These are phyloP conservation scores for Saturnispora zaruensis DNA, from an alignment of 805 yeast genomes.

Conservation along the genomic window DNA sequence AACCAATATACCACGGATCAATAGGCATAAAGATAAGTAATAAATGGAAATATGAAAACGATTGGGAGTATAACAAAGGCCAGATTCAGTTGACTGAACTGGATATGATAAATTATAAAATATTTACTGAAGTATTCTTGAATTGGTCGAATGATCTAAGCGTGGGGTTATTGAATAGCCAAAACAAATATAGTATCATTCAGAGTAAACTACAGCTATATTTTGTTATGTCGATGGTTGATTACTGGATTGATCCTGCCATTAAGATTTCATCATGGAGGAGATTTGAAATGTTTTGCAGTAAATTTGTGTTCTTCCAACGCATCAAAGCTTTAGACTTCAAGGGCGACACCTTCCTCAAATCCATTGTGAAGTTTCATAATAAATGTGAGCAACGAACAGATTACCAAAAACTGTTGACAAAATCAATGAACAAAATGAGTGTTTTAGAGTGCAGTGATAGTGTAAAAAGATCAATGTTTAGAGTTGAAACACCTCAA, in stretches of 20 bases:
- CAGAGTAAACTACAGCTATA: neutral
- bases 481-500: conserved; percentile 1
- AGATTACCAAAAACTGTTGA: neutral
- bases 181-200: neutral
- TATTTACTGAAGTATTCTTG: neutral
- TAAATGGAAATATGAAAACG: neutral
- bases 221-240: neutral
- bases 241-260: neutral
- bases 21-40: neutral
- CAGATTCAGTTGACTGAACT: neutral
- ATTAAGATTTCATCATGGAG: neutral
- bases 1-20: conserved; percentile 6
- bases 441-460: neutral
- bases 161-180: neutral
- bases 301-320: neutral
- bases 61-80: neutral
- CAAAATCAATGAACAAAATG: neutral
- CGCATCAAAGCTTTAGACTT: neutral
- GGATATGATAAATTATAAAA: neutral
- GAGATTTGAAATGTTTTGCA: conserved; percentile 1
- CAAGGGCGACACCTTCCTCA: neutral
- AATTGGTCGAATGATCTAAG: neutral
- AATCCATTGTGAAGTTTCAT: neutral
- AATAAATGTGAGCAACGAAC: neutral
- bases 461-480: neutral